phyloP scores from a whole-genome alignment of 768 basidiomycete species.

The Daedalea quercina region DNA sequence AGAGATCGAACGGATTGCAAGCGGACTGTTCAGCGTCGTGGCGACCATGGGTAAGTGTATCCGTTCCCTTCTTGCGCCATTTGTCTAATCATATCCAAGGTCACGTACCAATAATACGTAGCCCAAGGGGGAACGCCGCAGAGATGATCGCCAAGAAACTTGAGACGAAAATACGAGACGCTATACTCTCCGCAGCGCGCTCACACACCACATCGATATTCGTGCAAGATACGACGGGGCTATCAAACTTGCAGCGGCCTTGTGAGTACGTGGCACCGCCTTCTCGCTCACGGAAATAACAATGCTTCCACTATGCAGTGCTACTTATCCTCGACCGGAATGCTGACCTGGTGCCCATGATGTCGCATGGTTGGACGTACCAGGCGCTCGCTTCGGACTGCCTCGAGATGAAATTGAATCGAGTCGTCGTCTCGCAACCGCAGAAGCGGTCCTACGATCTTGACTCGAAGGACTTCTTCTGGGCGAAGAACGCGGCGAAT shows the following conservation, averaged over 20 bases:
- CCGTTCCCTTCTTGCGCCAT: background rate
- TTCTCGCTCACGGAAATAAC: background rate
- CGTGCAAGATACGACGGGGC: conserved; percentile 71
- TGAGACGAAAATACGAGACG: conserved; percentile 86
- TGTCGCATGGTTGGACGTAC: conserved; percentile 98
- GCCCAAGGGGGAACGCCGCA: conserved; percentile 93
- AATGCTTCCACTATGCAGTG: conserved; percentile 42
- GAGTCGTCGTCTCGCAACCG: conserved; percentile 75
- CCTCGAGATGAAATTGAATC: conserved; percentile 92
- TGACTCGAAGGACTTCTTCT: conserved; percentile 98
- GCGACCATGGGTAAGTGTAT: conserved; percentile 67
- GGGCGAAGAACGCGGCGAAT: conserved; percentile 92
- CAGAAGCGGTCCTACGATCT: conserved; percentile 89
- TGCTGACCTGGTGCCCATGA: conserved; percentile 86
- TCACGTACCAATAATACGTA: conserved; percentile 90
- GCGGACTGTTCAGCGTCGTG: conserved; percentile 85
- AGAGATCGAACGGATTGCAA: conserved; percentile 88
- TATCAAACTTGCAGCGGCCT: conserved; percentile 84
- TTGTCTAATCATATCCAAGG: conserved; percentile 36
- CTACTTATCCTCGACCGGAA: conserved; percentile 93
- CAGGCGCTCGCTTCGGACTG: conserved; percentile 98
- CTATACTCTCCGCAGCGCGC: conserved; percentile 64
- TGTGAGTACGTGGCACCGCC: conserved; percentile 38
- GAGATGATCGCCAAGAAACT: conserved; percentile 99
- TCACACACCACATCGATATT: conserved; percentile 61